Conservation (phyloP, 805 yeast species). For the Saturnispora silvae region DNA sequence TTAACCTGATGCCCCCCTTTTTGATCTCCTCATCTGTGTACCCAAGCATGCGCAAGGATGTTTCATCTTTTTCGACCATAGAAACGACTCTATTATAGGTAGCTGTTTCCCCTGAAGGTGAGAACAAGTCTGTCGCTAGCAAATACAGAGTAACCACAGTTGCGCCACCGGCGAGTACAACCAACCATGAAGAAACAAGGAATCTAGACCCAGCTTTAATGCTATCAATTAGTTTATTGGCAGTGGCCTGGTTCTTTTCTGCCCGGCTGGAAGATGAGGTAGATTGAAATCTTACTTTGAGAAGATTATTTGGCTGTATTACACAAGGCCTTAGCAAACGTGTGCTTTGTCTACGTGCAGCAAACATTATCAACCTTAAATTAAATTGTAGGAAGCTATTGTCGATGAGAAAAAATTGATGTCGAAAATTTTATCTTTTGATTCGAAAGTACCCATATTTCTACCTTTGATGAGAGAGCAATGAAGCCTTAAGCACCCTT, state of each 20-base stretch:
- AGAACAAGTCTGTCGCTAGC: slow-evolving; percentile 65
- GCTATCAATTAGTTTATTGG: slow-evolving; percentile 32
- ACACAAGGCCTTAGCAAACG: not conserved
- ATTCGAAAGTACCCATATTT: too few relatives aligned
- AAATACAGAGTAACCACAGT: slow-evolving; percentile 62
- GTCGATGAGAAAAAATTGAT: too few relatives aligned
- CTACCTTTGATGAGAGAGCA: too few relatives aligned
- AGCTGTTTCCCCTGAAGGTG: slow-evolving; percentile 88
- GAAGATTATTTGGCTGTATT: not conserved
- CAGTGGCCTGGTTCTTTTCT: slow-evolving; percentile 10
- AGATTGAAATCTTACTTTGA: not conserved
- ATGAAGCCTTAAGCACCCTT: too few relatives aligned
- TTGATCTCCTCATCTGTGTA: slow-evolving; percentile 31
- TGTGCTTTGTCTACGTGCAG: not conserved
- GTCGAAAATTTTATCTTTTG: too few relatives aligned
- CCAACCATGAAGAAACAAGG: slow-evolving; percentile 48
- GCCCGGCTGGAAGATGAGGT: slow-evolving; percentile 8
- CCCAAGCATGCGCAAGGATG: slow-evolving; percentile 46
- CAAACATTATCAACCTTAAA: not conserved
- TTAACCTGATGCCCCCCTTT: slow-evolving; percentile 39
- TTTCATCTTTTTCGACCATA: slow-evolving; percentile 57
- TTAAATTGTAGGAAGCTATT: too few relatives aligned
- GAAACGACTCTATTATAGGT: slow-evolving; percentile 81
- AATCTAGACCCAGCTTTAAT: slow-evolving; percentile 51
- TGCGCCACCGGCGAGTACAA: slow-evolving; percentile 58